Evolutionary conservation across 768 basidiomycete genomes (phyloP).

Genomic region (Leucosporidium scottii): DNA sequence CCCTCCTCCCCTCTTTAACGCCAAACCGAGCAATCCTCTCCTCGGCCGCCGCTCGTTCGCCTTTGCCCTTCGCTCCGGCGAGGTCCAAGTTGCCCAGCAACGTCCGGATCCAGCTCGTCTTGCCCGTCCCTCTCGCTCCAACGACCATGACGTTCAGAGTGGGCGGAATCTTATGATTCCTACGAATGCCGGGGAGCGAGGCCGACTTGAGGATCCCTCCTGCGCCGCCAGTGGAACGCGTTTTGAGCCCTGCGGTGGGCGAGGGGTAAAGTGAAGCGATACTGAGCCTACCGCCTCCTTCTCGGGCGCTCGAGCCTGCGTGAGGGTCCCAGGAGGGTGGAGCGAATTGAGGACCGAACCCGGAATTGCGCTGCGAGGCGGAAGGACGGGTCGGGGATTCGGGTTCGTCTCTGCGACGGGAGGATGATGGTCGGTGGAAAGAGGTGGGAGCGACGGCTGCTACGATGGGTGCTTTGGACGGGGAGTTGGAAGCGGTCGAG

Average conservation of each 20-base stretch:
- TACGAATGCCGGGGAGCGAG: neutral
- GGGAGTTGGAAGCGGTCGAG: no score
- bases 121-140: constrained; percentile 4
- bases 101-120: constrained; percentile 10
- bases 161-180: neutral
- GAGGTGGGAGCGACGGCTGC: no score
- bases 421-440: no score
- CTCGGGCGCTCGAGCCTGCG: no score
- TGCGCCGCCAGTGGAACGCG: neutral
- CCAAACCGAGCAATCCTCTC: neutral
- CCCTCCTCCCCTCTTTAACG: neutral
- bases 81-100: neutral
- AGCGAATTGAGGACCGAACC: no score
- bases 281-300: no score
- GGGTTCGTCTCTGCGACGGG: no score
- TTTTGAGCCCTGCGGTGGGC: neutral
- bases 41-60: neutral
- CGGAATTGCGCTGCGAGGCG: neutral
- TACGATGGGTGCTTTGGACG: no score
- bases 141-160: constrained; percentile 3
- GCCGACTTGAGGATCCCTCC: neutral
- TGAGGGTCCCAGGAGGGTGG: no score
- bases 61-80: neutral
- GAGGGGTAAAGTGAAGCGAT: constrained; percentile 4
- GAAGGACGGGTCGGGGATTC: no score